Base-by-base conservation (phyloP, 768 basidiomycete genomes). In the Serendipita vermifera region DNA sequence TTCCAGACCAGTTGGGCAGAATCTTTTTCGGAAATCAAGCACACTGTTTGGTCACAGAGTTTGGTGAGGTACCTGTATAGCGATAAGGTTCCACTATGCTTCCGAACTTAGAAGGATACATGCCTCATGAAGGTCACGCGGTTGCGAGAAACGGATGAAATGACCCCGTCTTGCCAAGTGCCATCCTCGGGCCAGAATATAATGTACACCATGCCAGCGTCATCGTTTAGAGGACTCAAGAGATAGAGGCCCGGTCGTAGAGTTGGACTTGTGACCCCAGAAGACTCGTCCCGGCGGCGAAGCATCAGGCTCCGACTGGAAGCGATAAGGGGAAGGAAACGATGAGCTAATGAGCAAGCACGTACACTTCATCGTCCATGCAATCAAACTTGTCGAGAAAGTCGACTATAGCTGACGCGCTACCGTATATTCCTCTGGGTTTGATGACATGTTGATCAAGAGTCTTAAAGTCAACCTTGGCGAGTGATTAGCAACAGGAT, bases 71-170 rank as follows among this genome's bases (percentile, higher is more conserved):
- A 82, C 48, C 81, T 82, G 33, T 4, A 40, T 7, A 27, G 15
- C 27, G 31, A 6, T 22, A 20, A 26, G 15, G n/a, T n/a, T 24
- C 13, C 2, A 11, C 15, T 13, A 26, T 43, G 13, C 14, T 43
- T 26, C 14, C 41, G 41, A 11, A 43, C 14, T 43, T 15, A n/a
- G n/a, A 20, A 9, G 24, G 4, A 15, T 38, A 3, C 66, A 32
- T 65, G 77, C 81, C 80, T 66, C 78, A 82, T 81, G 60, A 82
- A 82, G 0, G 79, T 78, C 3, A 76, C 68, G 3, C 81, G 71
- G 65, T 81, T 82, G 2, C 75, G 71, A 27, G 69, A 63, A 46
- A 77, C 71, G 3, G 77, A 66, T 1, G 72, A 66, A 5, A 67
- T 33, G 0, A 77, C 73, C 9, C 69, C 65, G 62, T 81, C 78